These are phyloP conservation scores for Ichthyophthirius multifiliis DNA, from an alignment of 169 alveolate species.

Conservation along the genomic window DNA sequence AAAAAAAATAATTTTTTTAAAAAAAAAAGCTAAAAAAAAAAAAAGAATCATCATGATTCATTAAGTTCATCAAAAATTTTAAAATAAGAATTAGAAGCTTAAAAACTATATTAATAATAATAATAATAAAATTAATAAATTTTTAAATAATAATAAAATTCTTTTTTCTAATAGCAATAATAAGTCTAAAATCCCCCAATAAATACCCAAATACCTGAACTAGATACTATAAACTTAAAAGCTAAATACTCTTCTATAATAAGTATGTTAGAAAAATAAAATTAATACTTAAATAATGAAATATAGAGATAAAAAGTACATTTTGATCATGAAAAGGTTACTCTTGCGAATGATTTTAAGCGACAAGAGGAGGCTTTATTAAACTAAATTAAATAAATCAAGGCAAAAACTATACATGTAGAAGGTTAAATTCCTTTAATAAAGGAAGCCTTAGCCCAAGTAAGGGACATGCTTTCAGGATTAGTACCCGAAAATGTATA, in stretches of 20 bases:
- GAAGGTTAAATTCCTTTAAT: conserved; percentile 52
- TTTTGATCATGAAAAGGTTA: conserved; percentile 23
- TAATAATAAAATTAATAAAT: too few relatives aligned
- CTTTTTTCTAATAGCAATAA: too few relatives aligned
- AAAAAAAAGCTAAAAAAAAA: too few relatives aligned
- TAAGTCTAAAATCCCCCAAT: too few relatives aligned
- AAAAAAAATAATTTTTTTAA: too few relatives aligned
- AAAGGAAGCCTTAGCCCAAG: conserved; percentile 46
- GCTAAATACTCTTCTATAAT: conserved; percentile 23
- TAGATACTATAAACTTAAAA: not conserved
- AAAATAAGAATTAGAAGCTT: too few relatives aligned
- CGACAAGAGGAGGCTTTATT: conserved; percentile 36
- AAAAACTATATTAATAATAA: too few relatives aligned
- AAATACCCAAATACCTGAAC: too few relatives aligned
- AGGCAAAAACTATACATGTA: conserved; percentile 23
- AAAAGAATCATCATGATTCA: too few relatives aligned
- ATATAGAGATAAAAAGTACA: conserved; percentile 6
- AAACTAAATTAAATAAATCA: conserved; percentile 45
- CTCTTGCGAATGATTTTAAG: conserved; percentile 8
- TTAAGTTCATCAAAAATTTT: too few relatives aligned
- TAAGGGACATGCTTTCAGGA: conserved; percentile 35
- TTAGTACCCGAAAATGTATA: conserved; percentile 59
- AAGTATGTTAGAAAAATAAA: conserved; percentile 36
- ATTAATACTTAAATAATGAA: conserved; percentile 27
- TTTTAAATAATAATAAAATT: too few relatives aligned